Base-by-base conservation (phyloP, 2,329 filamentous ascomycete genomes). In the Curvularia hawaiiensis region DNA sequence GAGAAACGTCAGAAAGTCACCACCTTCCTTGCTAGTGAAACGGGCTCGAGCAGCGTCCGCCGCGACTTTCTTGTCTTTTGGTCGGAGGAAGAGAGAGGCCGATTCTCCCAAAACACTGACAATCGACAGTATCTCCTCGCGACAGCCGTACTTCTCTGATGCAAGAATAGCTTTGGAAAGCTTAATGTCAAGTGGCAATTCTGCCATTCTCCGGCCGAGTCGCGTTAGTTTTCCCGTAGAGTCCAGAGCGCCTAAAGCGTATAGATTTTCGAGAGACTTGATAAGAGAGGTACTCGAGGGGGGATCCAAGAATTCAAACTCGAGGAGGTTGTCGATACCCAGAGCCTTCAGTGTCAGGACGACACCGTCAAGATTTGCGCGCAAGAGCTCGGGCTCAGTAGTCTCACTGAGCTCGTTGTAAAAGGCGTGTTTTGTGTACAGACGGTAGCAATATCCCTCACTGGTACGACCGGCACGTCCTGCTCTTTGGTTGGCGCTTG, bases 291-390 rank as follows among this genome's bases (percentile, higher is more conserved):
- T 92, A 0, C 92, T 91, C 0, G 93, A 90, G 0, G 95, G 95
- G 0, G 93, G 89, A 66, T 98, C 94, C 87, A 98, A 92, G 68
- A 97, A 98, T 72, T 97, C 93, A 70, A 99, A 99, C 59, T 94
- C 88, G 6, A 99, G 84, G 0, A 99, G 82, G 68, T 98, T 90
- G 72, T 96, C 92, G 74, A 99, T 96, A 10, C 93, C 93, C 0
- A 98, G 82, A 0, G 90, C 91, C 72, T 97, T 97, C 9, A 99
- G 81, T 60, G 93, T 86, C 24, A 99, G 79, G 1, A 97, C 91
- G 0, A 96, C 88, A 20, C 88, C 84, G 66, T 90, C 94, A 11
- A 99, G 83, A 63, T 97, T 96, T 0, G 91, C 94, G 18, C 95
- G 85, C 73, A 96, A 90, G 41, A 99, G 97, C 74, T 98, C 95